Percentiles rank a stretch among this genome's conserved stretches.
Conservation (phyloP, 2,329 filamentous ascomycete genomes). For the Gliomastix tumulicola region DNA sequence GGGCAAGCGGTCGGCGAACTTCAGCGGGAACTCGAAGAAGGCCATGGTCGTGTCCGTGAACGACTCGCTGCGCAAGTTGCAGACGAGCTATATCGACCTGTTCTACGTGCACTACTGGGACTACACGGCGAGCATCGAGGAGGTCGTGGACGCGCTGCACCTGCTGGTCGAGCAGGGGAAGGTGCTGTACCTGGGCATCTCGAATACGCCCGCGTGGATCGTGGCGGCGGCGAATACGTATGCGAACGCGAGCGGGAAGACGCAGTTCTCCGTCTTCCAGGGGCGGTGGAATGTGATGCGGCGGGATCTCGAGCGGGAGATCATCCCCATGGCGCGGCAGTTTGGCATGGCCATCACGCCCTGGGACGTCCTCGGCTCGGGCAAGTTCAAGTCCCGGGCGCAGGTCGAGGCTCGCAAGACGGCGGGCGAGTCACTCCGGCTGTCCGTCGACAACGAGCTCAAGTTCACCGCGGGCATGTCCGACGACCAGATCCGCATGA, state of each 20-base stretch:
- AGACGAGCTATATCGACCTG: constrained; percentile 23
- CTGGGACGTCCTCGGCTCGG: constrained; percentile 43
- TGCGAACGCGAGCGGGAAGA: constrained; percentile 13
- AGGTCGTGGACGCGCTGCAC: constrained; percentile 17
- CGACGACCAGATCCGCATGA: constrained; percentile 1
- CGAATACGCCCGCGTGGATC: constrained; percentile 18
- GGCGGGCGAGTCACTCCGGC: constrained; percentile 1
- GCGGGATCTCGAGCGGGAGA: constrained; percentile 16
- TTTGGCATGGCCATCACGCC: constrained; percentile 35
- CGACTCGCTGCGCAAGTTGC: constrained; percentile 30
- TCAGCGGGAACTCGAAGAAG: constrained; percentile 27
- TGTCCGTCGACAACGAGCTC: constrained; percentile 40
- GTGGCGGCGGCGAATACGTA: constrained; percentile 16
- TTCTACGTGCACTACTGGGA: constrained; percentile 20
- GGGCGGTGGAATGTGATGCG: constrained; percentile 14
- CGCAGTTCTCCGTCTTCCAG: constrained; percentile 16
- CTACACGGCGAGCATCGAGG: constrained; percentile 11
- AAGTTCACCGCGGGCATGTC: no score
- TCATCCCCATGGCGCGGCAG: constrained; percentile 15
- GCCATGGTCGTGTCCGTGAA: constrained; percentile 27
- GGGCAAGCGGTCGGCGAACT: constrained; percentile 22
- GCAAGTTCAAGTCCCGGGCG: constrained; percentile 23
- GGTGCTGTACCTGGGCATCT: constrained; percentile 18
- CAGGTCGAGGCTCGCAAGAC: constrained; percentile 14
- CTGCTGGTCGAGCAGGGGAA: constrained; percentile 14